A percentile compares a stretch with the other conserved stretches of the same genome.
These are phyloP conservation scores for Pachysandra terminalis DNA, from an alignment of 164 flowering plant species.

Conservation along the genomic window DNA sequence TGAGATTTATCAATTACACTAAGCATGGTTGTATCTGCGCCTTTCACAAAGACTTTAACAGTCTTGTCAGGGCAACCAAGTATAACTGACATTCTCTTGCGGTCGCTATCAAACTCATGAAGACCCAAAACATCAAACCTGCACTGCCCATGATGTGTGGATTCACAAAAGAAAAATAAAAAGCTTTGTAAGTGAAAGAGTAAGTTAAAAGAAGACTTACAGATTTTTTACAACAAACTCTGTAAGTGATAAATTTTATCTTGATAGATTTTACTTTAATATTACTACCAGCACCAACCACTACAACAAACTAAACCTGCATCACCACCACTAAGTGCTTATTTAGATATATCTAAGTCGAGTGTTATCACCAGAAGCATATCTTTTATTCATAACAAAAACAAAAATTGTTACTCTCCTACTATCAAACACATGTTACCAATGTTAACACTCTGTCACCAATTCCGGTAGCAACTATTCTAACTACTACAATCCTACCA, in stretches of 20 bases:
- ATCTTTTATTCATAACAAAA: no score
- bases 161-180: conserved; percentile 3
- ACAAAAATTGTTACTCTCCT: no score
- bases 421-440: no score
- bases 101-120: conserved; percentile 98
- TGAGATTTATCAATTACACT: conserved; percentile 50
- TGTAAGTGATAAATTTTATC: no score
- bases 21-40: conserved; percentile 92
- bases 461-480: not conserved
- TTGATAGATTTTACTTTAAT: not conserved
- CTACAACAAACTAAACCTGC: no score
- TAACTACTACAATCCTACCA: no score
- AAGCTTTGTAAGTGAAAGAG: not conserved
- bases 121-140: conserved; percentile 95
- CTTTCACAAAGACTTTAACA: conserved; percentile 86
- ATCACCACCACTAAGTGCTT: no score
- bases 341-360: no score
- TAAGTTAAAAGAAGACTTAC: not conserved
- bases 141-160: conserved; percentile 36
- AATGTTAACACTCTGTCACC: no score
- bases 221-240: not conserved
- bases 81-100: conserved; percentile 97
- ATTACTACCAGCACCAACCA: not conserved
- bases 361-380: no score
- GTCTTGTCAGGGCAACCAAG: conserved; percentile 78